Evolutionary conservation across 164 flowering plant genomes (phyloP).

Genomic region (Warburgia ugandensis): DNA sequence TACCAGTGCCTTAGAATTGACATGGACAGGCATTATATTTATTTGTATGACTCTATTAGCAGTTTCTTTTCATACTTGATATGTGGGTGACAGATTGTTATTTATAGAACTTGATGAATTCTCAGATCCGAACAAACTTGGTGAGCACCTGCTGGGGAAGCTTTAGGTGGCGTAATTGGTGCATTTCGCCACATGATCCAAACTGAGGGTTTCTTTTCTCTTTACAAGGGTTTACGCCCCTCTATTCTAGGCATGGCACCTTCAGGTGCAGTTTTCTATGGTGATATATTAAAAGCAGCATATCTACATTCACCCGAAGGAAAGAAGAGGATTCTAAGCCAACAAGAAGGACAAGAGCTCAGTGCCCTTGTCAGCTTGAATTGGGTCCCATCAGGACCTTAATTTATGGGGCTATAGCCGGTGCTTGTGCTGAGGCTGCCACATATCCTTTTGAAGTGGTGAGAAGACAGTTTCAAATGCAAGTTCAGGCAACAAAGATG

Average conservation of each 20-base stretch:
- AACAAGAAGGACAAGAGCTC: conserved; percentile 41
- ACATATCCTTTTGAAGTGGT: conserved; percentile 96
- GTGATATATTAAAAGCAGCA: conserved; percentile 76
- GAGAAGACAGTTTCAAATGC: conserved; percentile 84
- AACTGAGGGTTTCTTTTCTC: conserved; percentile 86
- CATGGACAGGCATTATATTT: too few species aligned
- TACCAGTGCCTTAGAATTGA: too few species aligned
- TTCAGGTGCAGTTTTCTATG: conserved; percentile 89
- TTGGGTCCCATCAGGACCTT: conserved; percentile 84
- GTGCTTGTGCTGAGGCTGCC: conserved; percentile 93
- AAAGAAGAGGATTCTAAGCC: conserved; percentile 52
- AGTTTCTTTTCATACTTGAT: too few species aligned
- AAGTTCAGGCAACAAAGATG: conserved; percentile 58
- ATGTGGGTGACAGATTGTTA: too few species aligned
- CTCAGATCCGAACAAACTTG: conserved; percentile 78
- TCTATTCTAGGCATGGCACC: conserved; percentile 92
- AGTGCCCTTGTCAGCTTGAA: conserved; percentile 81
- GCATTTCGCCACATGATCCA: conserved; percentile 65
- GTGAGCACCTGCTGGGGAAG: conserved; percentile 97
- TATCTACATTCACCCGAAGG: conserved; percentile 93
- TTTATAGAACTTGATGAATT: too few species aligned
- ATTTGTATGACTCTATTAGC: too few species aligned
- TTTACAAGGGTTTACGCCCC: conserved; percentile 85
- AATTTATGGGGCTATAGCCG: conserved; percentile 87
- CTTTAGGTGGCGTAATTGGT: conserved; percentile 79